Conservation (phyloP, 768 basidiomycete genomes). For the Trametes coccinea region DNA sequence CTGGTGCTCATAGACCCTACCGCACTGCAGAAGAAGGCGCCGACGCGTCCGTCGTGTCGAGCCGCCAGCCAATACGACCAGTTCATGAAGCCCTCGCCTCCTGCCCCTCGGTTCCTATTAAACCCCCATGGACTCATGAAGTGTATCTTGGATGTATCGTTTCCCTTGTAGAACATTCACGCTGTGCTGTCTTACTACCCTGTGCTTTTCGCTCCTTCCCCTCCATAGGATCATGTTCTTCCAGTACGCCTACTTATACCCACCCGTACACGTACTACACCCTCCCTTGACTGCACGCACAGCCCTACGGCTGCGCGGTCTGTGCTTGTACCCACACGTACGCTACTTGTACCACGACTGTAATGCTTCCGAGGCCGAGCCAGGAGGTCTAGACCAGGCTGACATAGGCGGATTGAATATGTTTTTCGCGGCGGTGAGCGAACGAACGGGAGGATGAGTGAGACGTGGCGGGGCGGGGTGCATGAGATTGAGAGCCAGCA, state of each 20-base stretch:
- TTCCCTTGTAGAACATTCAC: background rate
- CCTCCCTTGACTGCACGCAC: too few species aligned
- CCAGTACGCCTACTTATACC: conserved; percentile 3
- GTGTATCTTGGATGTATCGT: background rate
- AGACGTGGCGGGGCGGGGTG: conserved; percentile 5
- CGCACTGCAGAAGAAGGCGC: conserved; percentile 7
- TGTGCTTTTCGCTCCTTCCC: background rate
- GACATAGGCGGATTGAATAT: background rate
- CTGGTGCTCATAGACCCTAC: background rate
- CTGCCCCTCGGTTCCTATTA: background rate
- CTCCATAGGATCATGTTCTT: background rate
- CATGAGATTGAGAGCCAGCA: background rate
- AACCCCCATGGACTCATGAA: too few species aligned
- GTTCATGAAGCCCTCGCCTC: background rate
- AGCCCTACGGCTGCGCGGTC: background rate
- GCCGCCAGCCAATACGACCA: background rate
- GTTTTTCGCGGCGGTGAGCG: background rate
- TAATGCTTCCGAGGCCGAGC: background rate
- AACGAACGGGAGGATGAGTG: background rate
- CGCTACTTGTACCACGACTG: conserved; percentile 6
- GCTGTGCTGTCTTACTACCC: background rate
- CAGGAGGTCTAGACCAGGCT: background rate
- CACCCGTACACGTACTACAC: conserved; percentile 1
- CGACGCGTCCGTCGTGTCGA: conserved; percentile 13
- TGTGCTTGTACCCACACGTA: background rate